Evolutionary conservation across 2,329 filamentous ascomycete species (phyloP), one percentile per base, ranked within the genome.

Genomic region (Xylariales sp.): DNA sequence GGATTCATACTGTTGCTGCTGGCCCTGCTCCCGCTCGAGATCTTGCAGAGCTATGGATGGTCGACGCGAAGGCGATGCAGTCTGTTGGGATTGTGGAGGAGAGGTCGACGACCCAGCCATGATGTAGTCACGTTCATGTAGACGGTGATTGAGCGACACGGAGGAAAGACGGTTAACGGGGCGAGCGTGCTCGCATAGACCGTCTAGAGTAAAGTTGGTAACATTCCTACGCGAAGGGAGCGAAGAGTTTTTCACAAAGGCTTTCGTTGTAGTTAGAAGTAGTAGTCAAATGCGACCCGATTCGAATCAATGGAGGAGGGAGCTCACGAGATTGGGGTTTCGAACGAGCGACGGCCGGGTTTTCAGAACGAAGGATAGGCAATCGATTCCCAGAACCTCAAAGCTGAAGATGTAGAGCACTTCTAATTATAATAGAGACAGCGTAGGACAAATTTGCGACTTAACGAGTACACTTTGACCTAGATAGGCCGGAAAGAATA

Each of bases 1-100:
- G 28, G 56, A 70, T 57, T 60, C 71, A 67, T 71, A 71, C 58
- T 73, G 73, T 18, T 56, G 55, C 67, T 72, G 68, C 46, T 73
- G 71, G 54, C 65, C 66, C 34, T 79, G 76, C 32, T 78, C 77
- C 43, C 63, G 68, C 36, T 69, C 70, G 57, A 92, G 82, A 73
- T 90, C 87, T 79, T 90, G 90, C 66, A 95, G 83, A 67, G 91
- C 91, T 81, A 96, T 94, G 69, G 90, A 90, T 75, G 87, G 86
- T 67, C 84, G 82, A 65, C 75, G 72, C 45, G 79, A 77, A 53
- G 81, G 80, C 34, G 85, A 82, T 69, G 81, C 80, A 71, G 82
- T 81, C 69, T 82, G 80, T 66, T 83, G 80, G 58, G 82, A 67
- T 49, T 79, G 73, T 83, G 82, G 75, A 60, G 82, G 80, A 73